Conservation (phyloP, 2,329 filamentous ascomycete genomes). For the Stagonosporopsis cucurbitacearum region DNA sequence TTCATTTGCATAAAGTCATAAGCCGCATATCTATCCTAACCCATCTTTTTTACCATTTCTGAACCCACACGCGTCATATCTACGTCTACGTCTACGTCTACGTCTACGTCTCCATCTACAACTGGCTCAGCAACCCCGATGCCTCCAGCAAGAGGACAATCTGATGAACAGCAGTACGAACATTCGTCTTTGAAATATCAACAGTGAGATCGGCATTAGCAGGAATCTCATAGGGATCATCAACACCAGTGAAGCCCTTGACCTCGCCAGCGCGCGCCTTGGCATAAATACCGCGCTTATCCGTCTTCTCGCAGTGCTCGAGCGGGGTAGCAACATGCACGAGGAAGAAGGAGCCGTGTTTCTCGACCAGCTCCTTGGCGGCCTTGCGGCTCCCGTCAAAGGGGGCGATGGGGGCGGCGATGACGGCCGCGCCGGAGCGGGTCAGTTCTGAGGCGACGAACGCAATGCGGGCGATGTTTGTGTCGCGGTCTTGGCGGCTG, state of each 20-base stretch:
- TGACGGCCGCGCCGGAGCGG: constrained; percentile 89
- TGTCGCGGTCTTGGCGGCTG: constrained; percentile 88
- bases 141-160: constrained; percentile 93
- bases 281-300: constrained; percentile 88
- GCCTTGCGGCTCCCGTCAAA: constrained; percentile 79
- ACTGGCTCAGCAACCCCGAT: constrained; percentile 78
- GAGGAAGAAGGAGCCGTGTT: constrained; percentile 90
- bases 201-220: constrained; percentile 82
- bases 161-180: constrained; percentile 94
- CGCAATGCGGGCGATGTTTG: constrained; percentile 93
- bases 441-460: constrained; percentile 97
- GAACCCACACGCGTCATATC: too few relatives aligned
- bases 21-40: too few relatives aligned
- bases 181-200: constrained; percentile 83
- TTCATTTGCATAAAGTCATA: too few relatives aligned
- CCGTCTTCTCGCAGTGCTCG: constrained; percentile 92
- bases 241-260: constrained; percentile 97
- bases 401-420: constrained; percentile 94
- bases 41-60: too few relatives aligned
- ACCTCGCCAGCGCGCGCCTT: constrained; percentile 87
- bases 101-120: constrained; percentile 36
- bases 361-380: constrained; percentile 84
- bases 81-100: too few relatives aligned
- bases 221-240: constrained; percentile 93
- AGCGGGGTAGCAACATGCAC: constrained; percentile 93